Evolutionary conservation across 2,329 filamentous ascomycete species (phyloP).

Genomic region (Apiospora hydei): DNA sequence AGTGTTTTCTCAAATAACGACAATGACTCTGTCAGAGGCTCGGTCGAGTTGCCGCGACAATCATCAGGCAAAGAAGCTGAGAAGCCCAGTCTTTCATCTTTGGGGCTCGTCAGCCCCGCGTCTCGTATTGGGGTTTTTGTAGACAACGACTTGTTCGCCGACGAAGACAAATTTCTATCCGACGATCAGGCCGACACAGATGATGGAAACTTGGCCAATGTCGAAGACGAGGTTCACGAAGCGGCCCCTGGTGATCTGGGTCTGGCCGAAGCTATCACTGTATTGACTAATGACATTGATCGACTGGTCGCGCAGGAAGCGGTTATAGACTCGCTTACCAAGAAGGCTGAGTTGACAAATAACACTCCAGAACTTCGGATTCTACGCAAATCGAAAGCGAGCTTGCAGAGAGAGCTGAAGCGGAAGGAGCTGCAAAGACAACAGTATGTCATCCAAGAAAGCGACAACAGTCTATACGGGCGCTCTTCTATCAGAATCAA

Average conservation of each 20-base stretch:
- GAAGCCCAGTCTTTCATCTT: conserved; percentile 87
- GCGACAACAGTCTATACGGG: conserved; percentile 95
- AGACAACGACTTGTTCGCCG: conserved; percentile 90
- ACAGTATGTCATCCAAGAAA: conserved; percentile 97
- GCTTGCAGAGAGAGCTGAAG: conserved; percentile 88
- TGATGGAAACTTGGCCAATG: conserved; percentile 61
- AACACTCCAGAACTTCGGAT: conserved; percentile 94
- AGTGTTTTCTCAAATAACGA: conserved; percentile 61
- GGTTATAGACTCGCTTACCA: conserved; percentile 87
- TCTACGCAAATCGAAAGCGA: conserved; percentile 90
- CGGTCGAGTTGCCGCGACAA: conserved; percentile 43
- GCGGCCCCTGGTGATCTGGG: conserved; percentile 94
- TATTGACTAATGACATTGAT: conserved; percentile 89
- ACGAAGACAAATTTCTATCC: conserved; percentile 84
- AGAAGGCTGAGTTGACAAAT: conserved; percentile 96
- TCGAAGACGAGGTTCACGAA: conserved; percentile 87
- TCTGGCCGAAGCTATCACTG: conserved; percentile 89
- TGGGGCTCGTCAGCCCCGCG: conserved; percentile 88
- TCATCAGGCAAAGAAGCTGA: conserved; percentile 55
- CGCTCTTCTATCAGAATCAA: conserved; percentile 90
- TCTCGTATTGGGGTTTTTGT: conserved; percentile 92
- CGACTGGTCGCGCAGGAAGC: conserved; percentile 86
- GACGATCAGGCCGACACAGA: conserved; percentile 83
- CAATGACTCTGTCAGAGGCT: conserved; percentile 59
- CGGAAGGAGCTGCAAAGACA: conserved; percentile 95